Conservation (phyloP, 768 basidiomycete species). For the Termitomyces sp. region DNA sequence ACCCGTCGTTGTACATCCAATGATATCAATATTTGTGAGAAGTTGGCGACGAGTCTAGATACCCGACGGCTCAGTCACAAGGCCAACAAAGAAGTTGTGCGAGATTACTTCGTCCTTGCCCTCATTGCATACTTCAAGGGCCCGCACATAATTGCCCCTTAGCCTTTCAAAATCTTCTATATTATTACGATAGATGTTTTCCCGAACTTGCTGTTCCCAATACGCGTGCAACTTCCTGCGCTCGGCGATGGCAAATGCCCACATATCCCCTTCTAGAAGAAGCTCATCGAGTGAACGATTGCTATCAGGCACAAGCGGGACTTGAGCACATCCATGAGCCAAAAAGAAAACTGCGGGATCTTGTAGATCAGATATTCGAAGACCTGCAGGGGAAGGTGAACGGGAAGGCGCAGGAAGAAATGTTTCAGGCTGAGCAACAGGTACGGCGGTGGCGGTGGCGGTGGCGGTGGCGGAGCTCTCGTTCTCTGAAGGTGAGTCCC, state of each 20-base stretch:
- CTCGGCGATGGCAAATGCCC: conserved; percentile 52
- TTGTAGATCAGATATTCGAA: conserved; percentile 5
- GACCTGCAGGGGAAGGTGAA: not conserved
- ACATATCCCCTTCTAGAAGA: conserved; percentile 36
- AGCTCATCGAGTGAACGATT: conserved; percentile 35
- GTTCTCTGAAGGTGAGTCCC: not conserved
- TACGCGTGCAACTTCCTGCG: conserved; percentile 36
- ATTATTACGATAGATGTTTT: conserved; percentile 17
- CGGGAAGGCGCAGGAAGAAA: not conserved
- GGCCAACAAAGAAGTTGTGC: not conserved
- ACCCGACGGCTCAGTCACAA: not conserved
- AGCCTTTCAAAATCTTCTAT: conserved; percentile 41
- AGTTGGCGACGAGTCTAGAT: conserved; percentile 52
- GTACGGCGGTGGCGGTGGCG: too few relatives aligned
- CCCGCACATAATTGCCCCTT: conserved; percentile 21
- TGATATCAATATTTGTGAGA: conserved; percentile 51
- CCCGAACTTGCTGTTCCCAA: conserved; percentile 45
- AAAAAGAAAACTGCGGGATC: conserved; percentile 30
- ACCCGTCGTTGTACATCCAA: conserved; percentile 81
- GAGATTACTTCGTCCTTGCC: conserved; percentile 52
- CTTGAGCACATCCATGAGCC: conserved; percentile 26
- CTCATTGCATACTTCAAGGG: conserved; percentile 37
- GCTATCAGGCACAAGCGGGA: conserved; percentile 35
- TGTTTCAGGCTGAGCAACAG: not conserved
- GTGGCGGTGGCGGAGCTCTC: not conserved